Conservation (phyloP, 768 basidiomycete species). For the Xerocomellus intermedius region DNA sequence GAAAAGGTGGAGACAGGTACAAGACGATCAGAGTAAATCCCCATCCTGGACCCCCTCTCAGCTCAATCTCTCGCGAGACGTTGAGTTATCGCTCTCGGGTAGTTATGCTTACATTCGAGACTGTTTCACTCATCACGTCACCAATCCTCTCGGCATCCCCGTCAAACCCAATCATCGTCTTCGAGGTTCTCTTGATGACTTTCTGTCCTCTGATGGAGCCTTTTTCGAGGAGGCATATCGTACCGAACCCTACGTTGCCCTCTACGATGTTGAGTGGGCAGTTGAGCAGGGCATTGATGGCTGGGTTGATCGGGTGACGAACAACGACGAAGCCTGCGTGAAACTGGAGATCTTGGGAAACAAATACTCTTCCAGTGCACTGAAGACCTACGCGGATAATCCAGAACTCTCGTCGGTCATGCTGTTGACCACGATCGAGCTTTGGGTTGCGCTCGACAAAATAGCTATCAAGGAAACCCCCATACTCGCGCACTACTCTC, state of each 20-base stretch:
- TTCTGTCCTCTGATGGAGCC: slow-evolving; percentile 9
- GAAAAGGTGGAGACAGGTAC: slow-evolving; percentile 37
- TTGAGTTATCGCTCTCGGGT: slow-evolving; percentile 31
- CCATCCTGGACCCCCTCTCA: slow-evolving; percentile 31
- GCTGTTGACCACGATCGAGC: slow-evolving; percentile 38
- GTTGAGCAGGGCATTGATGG: slow-evolving; percentile 32
- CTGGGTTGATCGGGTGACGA: slow-evolving; percentile 31
- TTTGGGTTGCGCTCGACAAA: slow-evolving; percentile 39
- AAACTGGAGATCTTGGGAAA: slow-evolving; percentile 24
- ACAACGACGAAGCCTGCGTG: slow-evolving; percentile 13
- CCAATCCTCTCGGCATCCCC: background rate
- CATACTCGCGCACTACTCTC: slow-evolving; percentile 32
- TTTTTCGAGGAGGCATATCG: slow-evolving; percentile 12
- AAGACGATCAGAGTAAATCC: slow-evolving; percentile 24
- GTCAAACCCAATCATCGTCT: slow-evolving; percentile 6
- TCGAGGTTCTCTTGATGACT: slow-evolving; percentile 18
- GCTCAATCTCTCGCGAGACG: slow-evolving; percentile 32
- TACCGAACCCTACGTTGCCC: slow-evolving; percentile 13
- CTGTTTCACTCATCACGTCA: slow-evolving; percentile 5
- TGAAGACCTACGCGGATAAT: slow-evolving; percentile 27
- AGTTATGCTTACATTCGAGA: slow-evolving; percentile 30
- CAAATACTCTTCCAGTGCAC: slow-evolving; percentile 29
- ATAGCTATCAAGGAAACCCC: slow-evolving; percentile 20
- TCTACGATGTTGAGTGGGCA: slow-evolving; percentile 39
- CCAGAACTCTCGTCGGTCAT: slow-evolving; percentile 43